A percentile compares a stretch with the other conserved stretches of the same genome.
These are phyloP conservation scores for Tubosaeta sp. DNA, from an alignment of 768 basidiomycete species.

Conservation along the genomic window DNA sequence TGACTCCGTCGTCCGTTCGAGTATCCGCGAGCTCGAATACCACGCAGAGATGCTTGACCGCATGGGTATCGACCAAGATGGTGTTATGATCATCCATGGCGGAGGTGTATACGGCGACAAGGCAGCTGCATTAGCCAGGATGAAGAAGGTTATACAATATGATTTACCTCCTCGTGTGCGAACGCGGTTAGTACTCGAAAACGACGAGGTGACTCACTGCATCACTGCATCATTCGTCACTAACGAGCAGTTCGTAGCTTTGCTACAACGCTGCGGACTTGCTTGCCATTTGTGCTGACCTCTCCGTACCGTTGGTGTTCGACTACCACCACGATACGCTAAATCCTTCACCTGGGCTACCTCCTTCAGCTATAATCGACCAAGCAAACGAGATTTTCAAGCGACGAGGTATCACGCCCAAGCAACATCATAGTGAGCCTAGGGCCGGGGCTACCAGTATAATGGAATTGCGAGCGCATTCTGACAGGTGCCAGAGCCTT, in stretches of 20 bases:
- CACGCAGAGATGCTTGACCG: constrained; percentile 85
- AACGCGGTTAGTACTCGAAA: constrained; percentile 81
- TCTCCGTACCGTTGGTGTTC: constrained; percentile 69
- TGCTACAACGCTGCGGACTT: constrained; percentile 90
- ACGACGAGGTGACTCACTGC: constrained; percentile 65
- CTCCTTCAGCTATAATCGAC: constrained; percentile 65
- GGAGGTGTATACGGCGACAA: constrained; percentile 87
- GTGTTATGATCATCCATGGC: constrained; percentile 87
- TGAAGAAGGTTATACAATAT: constrained; percentile 64
- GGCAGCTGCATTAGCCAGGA: constrained; percentile 57
- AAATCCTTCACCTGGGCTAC: constrained; percentile 48
- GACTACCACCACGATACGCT: constrained; percentile 85
- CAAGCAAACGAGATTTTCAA: constrained; percentile 71
- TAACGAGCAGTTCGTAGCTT: constrained; percentile 35
- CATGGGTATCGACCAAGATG: constrained; percentile 79
- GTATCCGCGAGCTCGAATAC: constrained; percentile 78
- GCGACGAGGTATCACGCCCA: constrained; percentile 75
- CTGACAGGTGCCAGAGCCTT: constrained; percentile 71
- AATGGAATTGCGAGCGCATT: constrained; percentile 85
- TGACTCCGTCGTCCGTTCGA: constrained; percentile 66
- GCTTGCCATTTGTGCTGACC: constrained; percentile 80
- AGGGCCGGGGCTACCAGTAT: constrained; percentile 76
- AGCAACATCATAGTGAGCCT: constrained; percentile 91
- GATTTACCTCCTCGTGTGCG: constrained; percentile 61
- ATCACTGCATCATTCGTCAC: background rate